Percentiles rank a stretch among this genome's conserved stretches.
phyloP scores from a whole-genome alignment of 2,329 filamentous ascomycete species.

The Didymella exigua region DNA sequence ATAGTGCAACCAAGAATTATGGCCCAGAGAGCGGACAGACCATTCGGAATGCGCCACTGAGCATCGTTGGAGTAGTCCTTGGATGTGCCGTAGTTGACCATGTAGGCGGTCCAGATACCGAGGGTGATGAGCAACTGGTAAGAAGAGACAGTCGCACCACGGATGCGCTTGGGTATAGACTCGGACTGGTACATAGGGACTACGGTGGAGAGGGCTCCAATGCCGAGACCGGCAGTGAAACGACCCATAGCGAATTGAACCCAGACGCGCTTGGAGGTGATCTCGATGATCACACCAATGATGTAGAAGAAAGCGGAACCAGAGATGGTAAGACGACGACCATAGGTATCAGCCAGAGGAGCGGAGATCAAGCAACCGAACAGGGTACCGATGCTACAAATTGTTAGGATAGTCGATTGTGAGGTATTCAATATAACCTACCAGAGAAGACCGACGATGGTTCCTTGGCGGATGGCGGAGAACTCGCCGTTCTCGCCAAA shows the following conservation, averaged over 20 bases:
- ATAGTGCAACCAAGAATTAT: slow-evolving; percentile 61
- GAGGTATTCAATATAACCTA: slow-evolving; percentile 20
- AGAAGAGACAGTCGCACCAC: slow-evolving; percentile 65
- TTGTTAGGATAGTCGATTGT: slow-evolving; percentile 10
- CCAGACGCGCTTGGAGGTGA: slow-evolving; percentile 64
- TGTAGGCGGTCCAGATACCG: slow-evolving; percentile 63
- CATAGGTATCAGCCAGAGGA: slow-evolving; percentile 65
- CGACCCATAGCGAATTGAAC: slow-evolving; percentile 68
- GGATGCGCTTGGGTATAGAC: slow-evolving; percentile 67
- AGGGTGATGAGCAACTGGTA: slow-evolving; percentile 74
- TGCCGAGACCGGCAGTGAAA: slow-evolving; percentile 67
- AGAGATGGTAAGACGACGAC: slow-evolving; percentile 67
- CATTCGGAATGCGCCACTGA: slow-evolving; percentile 69
- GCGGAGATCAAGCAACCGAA: slow-evolving; percentile 68
- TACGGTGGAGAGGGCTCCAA: slow-evolving; percentile 68
- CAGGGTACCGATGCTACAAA: slow-evolving; percentile 67
- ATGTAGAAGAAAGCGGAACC: slow-evolving; percentile 66
- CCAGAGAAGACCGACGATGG: slow-evolving; percentile 45
- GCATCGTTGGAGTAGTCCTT: slow-evolving; percentile 54
- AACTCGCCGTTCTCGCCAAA: slow-evolving; percentile 44
- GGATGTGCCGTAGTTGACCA: slow-evolving; percentile 66
- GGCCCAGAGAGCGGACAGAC: slow-evolving; percentile 63
- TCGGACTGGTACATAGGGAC: slow-evolving; percentile 68
- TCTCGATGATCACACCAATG: slow-evolving; percentile 69
- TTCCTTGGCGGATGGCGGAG: slow-evolving; percentile 42